Base-by-base conservation (phyloP, 2,329 filamentous ascomycete genomes). In the Neospermospora avenae region DNA sequence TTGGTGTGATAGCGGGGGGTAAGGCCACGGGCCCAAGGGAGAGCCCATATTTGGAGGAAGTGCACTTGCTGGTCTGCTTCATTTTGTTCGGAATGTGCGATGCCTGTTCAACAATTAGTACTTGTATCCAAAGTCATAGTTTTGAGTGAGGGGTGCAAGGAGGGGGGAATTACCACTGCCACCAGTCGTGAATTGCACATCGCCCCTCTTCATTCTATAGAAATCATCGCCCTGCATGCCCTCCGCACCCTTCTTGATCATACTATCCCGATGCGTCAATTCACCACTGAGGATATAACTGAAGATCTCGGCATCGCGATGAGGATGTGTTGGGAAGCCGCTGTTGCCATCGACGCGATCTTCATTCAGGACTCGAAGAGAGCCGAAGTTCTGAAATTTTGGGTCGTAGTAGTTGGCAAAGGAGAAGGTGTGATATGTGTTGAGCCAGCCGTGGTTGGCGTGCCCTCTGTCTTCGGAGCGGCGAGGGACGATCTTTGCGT, bases 151-250 rank as follows among this genome's bases (percentile, higher is more conserved):
- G 34, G 4, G 13, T 10, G 16, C 22, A 8, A 18, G 31, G 25
- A n/a, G 13, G 13, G 18, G 41, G 51, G 53, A 67, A 72, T 65
- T 84, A 68, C 86, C 86, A 4, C 85, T 91, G 57, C 91, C 91
- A n/a, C 90, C 91, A 14, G 88, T 92, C 10, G 91, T 96, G 75
- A 96, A 96, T 71, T 96, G 91, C 46, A 96, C 89, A 73, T 96
- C 91, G 13, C 91, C 90, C 39, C 90, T 81, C 69, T 83, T 83
- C 79, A 96, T 87, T 35, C 84, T 79, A 70, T 80, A 90, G 71
- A 89, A 90, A 67, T 84, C 79, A 71, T 89, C 84, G 16, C 73
- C 79, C 18, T 71, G 60, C 69, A 60, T 55, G 22, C 80, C 84
- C 70, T 88, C 86, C 20, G 78, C 75, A 48, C 84, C 85, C 75